Conservation (phyloP, 306 rosid genomes). For the Amphicarpaea edgeworthii region DNA sequence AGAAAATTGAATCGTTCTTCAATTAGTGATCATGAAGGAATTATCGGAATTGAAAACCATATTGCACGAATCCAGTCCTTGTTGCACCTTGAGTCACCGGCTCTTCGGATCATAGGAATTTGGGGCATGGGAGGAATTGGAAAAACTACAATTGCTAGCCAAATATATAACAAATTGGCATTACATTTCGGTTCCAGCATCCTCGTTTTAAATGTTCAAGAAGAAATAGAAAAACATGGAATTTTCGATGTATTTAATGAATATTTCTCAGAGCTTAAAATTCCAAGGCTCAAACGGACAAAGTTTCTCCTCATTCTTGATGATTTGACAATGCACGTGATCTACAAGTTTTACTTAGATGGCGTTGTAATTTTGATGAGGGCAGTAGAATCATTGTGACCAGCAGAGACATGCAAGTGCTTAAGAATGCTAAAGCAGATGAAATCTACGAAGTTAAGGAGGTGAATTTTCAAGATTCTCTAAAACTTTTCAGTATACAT, state of each 20-base stretch:
- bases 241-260: background rate
- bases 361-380: background rate
- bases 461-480: slow-evolving; percentile 41
- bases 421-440: slow-evolving; percentile 27
- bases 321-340: background rate
- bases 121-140: slow-evolving; percentile 49
- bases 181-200: background rate
- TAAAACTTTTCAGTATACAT: slow-evolving; percentile 41
- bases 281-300: background rate
- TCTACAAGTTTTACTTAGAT: slow-evolving; percentile 19
- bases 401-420: slow-evolving; percentile 38
- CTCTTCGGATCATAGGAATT: slow-evolving; percentile 41
- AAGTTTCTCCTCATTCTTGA: slow-evolving; percentile 46
- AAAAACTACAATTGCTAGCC: slow-evolving; percentile 32
- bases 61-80: background rate
- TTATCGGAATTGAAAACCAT: slow-evolving; percentile 38
- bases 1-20: background rate
- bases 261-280: background rate
- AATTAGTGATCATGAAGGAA: background rate
- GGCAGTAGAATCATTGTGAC: slow-evolving; percentile 44
- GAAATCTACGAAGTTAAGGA: slow-evolving; percentile 28
- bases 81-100: background rate
- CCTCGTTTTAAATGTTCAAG: background rate
- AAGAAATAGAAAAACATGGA: slow-evolving; percentile 23
- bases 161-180: background rate